Conservation (phyloP, 2,329 filamentous ascomycete genomes). For the Fusarium sp. region DNA sequence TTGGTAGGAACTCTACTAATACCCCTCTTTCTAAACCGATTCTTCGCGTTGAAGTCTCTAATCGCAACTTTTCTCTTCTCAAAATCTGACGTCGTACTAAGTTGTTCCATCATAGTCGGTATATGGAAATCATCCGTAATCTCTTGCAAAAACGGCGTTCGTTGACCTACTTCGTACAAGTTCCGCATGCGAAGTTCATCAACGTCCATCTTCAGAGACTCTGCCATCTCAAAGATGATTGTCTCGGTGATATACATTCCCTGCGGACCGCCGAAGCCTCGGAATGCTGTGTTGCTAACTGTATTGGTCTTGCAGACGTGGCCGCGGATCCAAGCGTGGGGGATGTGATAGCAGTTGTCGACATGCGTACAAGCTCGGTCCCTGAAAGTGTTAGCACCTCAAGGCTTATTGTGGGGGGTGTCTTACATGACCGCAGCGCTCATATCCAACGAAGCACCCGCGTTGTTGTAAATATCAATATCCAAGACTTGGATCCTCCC, state of each 20-base stretch:
- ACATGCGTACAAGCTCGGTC: conserved; percentile 4
- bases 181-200: conserved; percentile 5
- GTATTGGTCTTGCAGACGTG: conserved; percentile 7
- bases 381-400: neutral
- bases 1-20: neutral
- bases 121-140: conserved; percentile 5
- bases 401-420: fast-evolving
- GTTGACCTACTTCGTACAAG: conserved; percentile 2
- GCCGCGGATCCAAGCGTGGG: neutral
- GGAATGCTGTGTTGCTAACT: neutral
- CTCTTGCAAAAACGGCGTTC: neutral
- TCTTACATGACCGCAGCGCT: conserved; percentile 1
- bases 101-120: neutral
- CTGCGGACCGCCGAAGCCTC: conserved; percentile 1
- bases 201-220: neutral
- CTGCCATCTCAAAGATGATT: neutral
- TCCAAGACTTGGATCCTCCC: conserved; percentile 1
- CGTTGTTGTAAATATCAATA: conserved; percentile 1
- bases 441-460: conserved; percentile 4
- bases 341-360: conserved; percentile 6
- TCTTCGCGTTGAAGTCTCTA: neutral
- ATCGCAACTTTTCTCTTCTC: neutral
- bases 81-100: neutral
- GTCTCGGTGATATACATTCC: conserved; percentile 10
- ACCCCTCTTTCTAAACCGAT: conserved; percentile 1